These are phyloP conservation scores for Ceratobasidium sp. DNA, from an alignment of 1,284 basidiomycete species.

Conservation along the genomic window DNA sequence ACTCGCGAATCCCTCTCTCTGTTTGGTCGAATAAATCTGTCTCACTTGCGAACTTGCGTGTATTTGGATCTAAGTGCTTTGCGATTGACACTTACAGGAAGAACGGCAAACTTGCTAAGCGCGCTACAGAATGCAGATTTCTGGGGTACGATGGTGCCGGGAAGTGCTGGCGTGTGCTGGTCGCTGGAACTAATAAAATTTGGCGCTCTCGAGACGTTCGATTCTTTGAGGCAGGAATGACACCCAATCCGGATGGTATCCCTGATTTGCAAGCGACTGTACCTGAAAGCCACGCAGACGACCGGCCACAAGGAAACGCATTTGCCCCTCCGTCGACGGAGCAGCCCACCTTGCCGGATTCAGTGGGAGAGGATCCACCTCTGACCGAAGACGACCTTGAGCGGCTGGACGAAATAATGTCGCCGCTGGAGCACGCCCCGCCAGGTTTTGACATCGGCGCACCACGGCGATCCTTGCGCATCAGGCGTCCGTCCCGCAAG, in stretches of 20 bases:
- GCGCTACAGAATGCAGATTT: constrained; percentile 10
- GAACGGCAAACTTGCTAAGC: not conserved
- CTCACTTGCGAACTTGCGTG: constrained; percentile 12
- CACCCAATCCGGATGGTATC: too few species aligned
- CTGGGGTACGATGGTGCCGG: constrained; percentile 15
- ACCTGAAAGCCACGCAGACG: too few species aligned
- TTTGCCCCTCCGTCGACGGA: not conserved
- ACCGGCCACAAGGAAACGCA: not conserved
- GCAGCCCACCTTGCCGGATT: not conserved
- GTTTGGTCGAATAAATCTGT: constrained; percentile 4
- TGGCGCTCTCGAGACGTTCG: constrained; percentile 26
- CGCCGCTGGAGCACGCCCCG: not conserved
- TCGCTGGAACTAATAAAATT: constrained; percentile 12
- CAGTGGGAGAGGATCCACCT: constrained; percentile 17
- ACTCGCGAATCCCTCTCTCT: not conserved
- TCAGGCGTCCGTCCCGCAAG: not conserved
- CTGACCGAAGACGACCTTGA: not conserved
- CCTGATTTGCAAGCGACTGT: too few species aligned
- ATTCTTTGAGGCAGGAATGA: too few species aligned
- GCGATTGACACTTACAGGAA: constrained; percentile 4
- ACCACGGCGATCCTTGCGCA: not conserved
- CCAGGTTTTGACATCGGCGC: not conserved
- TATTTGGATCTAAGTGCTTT: constrained; percentile 23
- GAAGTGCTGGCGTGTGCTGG: constrained; percentile 24
- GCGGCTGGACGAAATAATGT: not conserved